Percentiles rank a stretch among this genome's conserved stretches.
Evolutionary conservation across 371 early-diverging fungal species (phyloP).

Genomic region (Actinomortierella wolfii): DNA sequence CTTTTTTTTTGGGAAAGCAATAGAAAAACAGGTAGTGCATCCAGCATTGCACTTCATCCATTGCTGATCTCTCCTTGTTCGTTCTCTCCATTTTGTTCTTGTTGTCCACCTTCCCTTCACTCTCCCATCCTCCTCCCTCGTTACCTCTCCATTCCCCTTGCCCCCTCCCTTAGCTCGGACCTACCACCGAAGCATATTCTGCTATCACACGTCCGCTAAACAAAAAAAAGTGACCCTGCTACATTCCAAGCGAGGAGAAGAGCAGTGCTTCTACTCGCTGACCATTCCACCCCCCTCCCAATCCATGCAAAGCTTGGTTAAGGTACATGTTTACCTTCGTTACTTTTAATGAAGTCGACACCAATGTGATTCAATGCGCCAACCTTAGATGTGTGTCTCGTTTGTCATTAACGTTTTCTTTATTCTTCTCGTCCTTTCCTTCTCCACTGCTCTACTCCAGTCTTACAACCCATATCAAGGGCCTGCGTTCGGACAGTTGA

Average conservation of each 20-base stretch:
- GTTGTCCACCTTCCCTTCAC: background rate
- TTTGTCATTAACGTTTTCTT: background rate
- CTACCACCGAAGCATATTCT: background rate
- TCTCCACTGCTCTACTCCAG: constrained; percentile 2
- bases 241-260: background rate
- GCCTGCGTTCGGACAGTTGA: constrained; percentile 60
- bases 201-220: background rate
- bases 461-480: constrained; percentile 40
- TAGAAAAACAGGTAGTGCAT: too few relatives aligned
- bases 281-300: background rate
- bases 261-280: background rate
- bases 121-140: background rate
- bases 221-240: background rate
- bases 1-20: too few relatives aligned
- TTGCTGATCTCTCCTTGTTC: constrained; percentile 1
- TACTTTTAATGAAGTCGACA: background rate
- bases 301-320: constrained; percentile 43
- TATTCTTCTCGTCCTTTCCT: background rate
- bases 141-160: background rate
- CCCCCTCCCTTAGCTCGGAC: constrained; percentile 2
- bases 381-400: background rate
- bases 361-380: background rate
- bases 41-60: background rate
- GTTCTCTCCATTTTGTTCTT: constrained; percentile 5
- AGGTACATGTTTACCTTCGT: constrained; percentile 15